phyloP scores from a whole-genome alignment of 2,329 filamentous ascomycete species.

The Cercospora sesami region DNA sequence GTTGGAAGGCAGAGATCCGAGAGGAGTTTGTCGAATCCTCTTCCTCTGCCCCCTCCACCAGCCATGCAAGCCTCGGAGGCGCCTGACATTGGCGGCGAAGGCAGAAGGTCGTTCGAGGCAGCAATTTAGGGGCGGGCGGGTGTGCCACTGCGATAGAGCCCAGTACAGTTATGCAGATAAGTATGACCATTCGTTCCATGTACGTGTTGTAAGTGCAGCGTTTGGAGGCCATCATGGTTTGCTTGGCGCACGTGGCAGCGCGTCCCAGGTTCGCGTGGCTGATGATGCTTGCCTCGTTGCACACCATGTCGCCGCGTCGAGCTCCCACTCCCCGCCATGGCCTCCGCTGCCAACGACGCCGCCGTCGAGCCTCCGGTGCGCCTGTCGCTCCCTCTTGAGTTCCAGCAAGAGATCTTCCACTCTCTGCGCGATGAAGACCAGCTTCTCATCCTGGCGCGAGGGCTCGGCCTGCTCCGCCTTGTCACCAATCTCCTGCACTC shows the following conservation, averaged over 20 bases:
- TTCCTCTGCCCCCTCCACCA: not conserved
- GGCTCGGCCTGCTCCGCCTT: slow-evolving; percentile 86
- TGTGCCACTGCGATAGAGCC: not conserved
- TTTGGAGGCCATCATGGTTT: not conserved
- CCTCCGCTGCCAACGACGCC: slow-evolving; percentile 7
- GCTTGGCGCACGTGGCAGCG: not conserved
- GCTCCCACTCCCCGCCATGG: not conserved
- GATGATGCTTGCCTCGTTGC: not conserved
- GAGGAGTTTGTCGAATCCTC: not conserved
- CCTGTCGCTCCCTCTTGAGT: slow-evolving; percentile 78
- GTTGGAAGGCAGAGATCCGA: not conserved
- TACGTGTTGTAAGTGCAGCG: not conserved
- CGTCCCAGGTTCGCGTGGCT: not conserved
- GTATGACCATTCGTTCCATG: not conserved
- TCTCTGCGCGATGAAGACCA: slow-evolving; percentile 89
- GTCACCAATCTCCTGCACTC: slow-evolving; percentile 96
- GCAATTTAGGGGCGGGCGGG: not conserved
- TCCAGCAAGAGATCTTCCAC: slow-evolving; percentile 93
- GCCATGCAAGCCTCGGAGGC: not conserved
- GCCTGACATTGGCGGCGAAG: not conserved
- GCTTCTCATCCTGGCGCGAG: slow-evolving; percentile 85
- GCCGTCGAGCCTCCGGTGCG: slow-evolving; percentile 61
- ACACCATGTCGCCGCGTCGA: not conserved
- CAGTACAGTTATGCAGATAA: not conserved
- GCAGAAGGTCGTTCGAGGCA: not conserved